phyloP scores from a whole-genome alignment of 2,329 filamentous ascomycete species.

The Colletotrichum sp. region DNA sequence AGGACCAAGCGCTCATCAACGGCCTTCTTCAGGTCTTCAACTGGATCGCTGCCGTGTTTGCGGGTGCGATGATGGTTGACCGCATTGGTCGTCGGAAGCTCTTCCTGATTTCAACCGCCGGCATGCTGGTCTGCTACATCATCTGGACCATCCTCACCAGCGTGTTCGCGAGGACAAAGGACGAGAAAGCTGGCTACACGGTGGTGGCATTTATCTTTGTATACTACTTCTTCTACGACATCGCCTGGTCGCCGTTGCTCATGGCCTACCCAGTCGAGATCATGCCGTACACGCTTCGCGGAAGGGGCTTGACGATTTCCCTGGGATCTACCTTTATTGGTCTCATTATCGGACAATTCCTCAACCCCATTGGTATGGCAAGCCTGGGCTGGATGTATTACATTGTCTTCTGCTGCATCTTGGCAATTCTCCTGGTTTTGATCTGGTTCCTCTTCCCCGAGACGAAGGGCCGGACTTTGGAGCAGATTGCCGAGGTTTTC shows the following conservation, averaged over 20 bases:
- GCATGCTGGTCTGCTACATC: conserved; percentile 26
- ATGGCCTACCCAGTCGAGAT: conserved; percentile 23
- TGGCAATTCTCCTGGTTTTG: conserved; percentile 16
- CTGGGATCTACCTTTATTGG: conserved; percentile 21
- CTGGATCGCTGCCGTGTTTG: conserved; percentile 7
- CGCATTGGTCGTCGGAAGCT: conserved; percentile 42
- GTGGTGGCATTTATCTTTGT: conserved; percentile 22
- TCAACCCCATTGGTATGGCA: conserved; percentile 42
- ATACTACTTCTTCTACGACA: conserved; percentile 21
- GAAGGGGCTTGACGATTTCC: conserved; percentile 17
- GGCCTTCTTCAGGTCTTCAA: conserved; percentile 25
- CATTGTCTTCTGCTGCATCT: conserved; percentile 25
- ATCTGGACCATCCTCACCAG: conserved; percentile 26
- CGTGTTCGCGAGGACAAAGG: background rate
- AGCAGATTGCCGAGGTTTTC: conserved; percentile 24
- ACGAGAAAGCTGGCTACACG: conserved; percentile 20
- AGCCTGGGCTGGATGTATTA: conserved; percentile 27
- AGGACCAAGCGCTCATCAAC: conserved; percentile 44
- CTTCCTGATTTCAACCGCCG: conserved; percentile 42
- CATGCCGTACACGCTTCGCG: conserved; percentile 21
- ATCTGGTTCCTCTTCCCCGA: conserved; percentile 30
- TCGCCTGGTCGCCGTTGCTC: conserved; percentile 19
- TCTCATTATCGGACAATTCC: conserved; percentile 44
- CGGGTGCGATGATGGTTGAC: conserved; percentile 47
- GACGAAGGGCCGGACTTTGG: conserved; percentile 27